phyloP scores from a whole-genome alignment of 176 grass and related monocot species.

The bread wheat (Triticum aestivum) region IWGSC_CS_RefSeq_v2.1 NC_057814.1:397369569-397370068 shows the following conservation, averaged over 20 bases:
- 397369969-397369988: too few relatives aligned
- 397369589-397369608: neutral
- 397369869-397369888: neutral
- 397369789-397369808: too few relatives aligned
- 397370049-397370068: too few relatives aligned
- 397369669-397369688: neutral
- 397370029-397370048: too few relatives aligned
- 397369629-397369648: neutral
- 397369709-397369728: neutral
- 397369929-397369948: too few relatives aligned
- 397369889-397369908: neutral
- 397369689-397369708: neutral
- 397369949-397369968: too few relatives aligned
- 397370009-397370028: too few relatives aligned
- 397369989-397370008: too few relatives aligned
- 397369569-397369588: neutral
- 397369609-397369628: neutral
- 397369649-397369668: neutral
- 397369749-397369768: neutral
- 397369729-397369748: neutral
- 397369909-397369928: neutral
- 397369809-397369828: neutral
- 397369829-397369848: neutral
- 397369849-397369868: neutral
- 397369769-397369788: neutral